These are phyloP conservation scores for Aphanocladium album DNA, from an alignment of 2,329 filamentous ascomycete genomes.

Conservation along the genomic window DNA sequence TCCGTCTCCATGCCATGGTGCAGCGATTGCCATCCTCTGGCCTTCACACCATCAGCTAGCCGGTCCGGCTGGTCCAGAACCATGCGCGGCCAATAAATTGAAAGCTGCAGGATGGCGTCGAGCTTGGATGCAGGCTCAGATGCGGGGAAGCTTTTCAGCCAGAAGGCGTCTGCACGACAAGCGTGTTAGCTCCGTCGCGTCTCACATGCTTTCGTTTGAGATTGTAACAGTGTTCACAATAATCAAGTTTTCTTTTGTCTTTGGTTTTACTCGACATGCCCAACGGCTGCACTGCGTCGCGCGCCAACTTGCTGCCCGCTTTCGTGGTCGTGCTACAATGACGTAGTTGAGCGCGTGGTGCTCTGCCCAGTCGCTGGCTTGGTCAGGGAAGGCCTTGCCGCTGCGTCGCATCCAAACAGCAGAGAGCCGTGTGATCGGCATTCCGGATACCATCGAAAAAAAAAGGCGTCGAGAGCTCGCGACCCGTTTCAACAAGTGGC, in stretches of 20 bases:
- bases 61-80: conserved; percentile 4
- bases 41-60: not conserved
- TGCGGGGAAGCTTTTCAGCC: conserved; percentile 9
- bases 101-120: conserved; percentile 4
- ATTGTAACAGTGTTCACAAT: not conserved
- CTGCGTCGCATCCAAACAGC: not conserved
- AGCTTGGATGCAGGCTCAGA: not conserved
- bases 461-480: not conserved
- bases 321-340: not conserved
- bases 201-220: not conserved
- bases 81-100: not conserved
- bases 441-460: not conserved
- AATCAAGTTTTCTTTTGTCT: not conserved
- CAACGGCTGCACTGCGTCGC: not conserved
- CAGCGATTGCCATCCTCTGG: not conserved
- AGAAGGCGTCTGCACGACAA: not conserved
- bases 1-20: not conserved
- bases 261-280: not conserved
- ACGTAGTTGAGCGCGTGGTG: not conserved
- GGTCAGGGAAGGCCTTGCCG: not conserved
- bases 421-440: not conserved
- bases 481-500: not conserved
- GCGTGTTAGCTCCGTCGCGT: not conserved
- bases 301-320: too few relatives aligned
- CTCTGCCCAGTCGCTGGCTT: not conserved